phyloP scores from a whole-genome alignment of 2,329 filamentous ascomycete genomes.

The Penicillium sp. region DNA sequence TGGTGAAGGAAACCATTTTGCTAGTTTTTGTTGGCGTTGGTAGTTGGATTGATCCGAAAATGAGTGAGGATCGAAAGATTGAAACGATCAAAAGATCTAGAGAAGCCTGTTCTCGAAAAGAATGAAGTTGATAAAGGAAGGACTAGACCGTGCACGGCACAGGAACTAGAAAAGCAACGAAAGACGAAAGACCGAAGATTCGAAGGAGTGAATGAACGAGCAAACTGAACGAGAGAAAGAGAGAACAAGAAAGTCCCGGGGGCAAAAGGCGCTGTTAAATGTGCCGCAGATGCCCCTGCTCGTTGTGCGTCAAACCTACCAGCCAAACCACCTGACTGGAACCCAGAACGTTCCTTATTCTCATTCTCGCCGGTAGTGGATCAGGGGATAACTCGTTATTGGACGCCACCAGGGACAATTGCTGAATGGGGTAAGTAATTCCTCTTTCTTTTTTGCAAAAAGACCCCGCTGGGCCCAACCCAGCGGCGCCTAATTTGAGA shows the following conservation, averaged over 20 bases:
- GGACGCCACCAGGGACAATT: neutral
- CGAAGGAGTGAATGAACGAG: constrained; percentile 16
- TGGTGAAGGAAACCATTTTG: constrained; percentile 46
- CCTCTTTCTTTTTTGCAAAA: neutral
- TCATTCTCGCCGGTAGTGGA: neutral
- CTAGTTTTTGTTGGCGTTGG: constrained; percentile 17
- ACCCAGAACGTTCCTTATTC: constrained; percentile 1
- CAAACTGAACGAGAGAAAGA: constrained; percentile 5
- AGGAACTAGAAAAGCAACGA: constrained; percentile 24
- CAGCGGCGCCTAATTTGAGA: neutral
- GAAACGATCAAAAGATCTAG: constrained; percentile 15
- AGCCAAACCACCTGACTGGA: constrained; percentile 11
- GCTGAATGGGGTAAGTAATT: neutral
- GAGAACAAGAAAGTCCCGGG: constrained; percentile 1
- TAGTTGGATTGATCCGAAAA: constrained; percentile 13
- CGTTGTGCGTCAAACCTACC: constrained; percentile 18
- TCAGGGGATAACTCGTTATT: neutral
- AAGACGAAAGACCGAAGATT: constrained; percentile 21
- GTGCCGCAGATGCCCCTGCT: constrained; percentile 4
- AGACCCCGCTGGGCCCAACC: neutral
- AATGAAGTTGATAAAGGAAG: constrained; percentile 27
- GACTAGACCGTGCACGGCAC: constrained; percentile 39
- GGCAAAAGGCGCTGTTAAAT: constrained; percentile 18
- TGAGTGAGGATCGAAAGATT: constrained; percentile 13
- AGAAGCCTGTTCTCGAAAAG: constrained; percentile 30